Base-by-base conservation (phyloP, 768 basidiomycete species). In the Pulveroboletus sp. region DNA sequence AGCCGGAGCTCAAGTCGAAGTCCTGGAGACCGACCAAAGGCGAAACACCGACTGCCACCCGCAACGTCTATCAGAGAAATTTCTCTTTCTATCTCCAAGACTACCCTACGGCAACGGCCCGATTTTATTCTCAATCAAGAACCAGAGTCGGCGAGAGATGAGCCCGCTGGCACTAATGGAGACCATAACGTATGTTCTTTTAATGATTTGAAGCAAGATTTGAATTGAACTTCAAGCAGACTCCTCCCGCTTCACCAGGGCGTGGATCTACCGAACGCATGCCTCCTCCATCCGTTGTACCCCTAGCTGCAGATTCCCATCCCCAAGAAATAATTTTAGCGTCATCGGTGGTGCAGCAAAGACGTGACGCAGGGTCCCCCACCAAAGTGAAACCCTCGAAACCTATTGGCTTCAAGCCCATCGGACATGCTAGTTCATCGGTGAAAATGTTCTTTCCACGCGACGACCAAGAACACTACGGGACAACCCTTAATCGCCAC, bases 371-470 rank as follows among this genome's bases (percentile, higher is more conserved):
- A 43, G 57, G 49, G 18, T 60, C 58, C 38, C 54, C 57, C n/a
- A 43, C 49, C 37, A 65, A 50, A 57, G 30, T 52, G 6, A 64
- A 46, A 39, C 39, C 43, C 8, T 8, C 56, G 42, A 82, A 73
- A 62, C 70, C 73, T 49, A 62, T 74, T 2, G 81, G 83, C 11
- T 86, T 88, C 67, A 86, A 79, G 58, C 85, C 87, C 5, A 85
- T 89, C 24, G 78, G 75, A 6, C 73, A 77, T 54, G 51, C 69
- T 48, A 71, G 59, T 31, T 78, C 83, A 15, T 69, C 78, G 1
- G 72, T 93, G 41, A 86, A 84, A 64, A 78, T 75, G 58, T 93
- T 93, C 69, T 93, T 93, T 63, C 89, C 90, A 18, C 80, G 78
- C 1, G 89, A 91, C 43, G 89, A 91, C 17, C 86, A 88, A 32